phyloP scores from a whole-genome alignment of 2,329 filamentous ascomycete species.

The Alternaria conjuncta region DNA sequence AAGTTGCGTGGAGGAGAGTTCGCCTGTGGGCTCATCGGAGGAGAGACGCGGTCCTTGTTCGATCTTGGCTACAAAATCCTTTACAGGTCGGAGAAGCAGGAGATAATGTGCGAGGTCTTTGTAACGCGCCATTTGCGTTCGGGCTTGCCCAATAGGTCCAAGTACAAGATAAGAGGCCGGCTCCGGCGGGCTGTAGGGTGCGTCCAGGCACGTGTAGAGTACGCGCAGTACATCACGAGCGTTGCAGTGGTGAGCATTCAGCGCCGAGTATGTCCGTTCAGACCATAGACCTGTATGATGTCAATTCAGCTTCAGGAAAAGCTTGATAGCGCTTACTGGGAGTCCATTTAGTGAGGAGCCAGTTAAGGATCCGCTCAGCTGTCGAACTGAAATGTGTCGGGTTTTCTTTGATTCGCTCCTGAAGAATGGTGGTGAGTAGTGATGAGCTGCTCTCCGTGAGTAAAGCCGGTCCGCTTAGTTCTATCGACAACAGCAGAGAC shows the following conservation, averaged over 20 bases:
- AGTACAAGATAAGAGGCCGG: conserved; percentile 44
- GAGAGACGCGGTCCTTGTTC: neutral
- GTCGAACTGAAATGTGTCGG: conserved; percentile 72
- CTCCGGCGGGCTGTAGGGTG: conserved; percentile 36
- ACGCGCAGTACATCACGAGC: conserved; percentile 72
- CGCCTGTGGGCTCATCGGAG: conserved; percentile 15
- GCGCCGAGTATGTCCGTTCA: conserved; percentile 71
- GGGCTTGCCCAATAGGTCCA: conserved; percentile 53
- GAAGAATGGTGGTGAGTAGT: conserved; percentile 74
- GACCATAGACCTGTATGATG: conserved; percentile 50
- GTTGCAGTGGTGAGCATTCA: conserved; percentile 67
- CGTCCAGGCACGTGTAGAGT: conserved; percentile 72
- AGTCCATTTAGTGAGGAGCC: conserved; percentile 83
- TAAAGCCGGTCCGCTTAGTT: conserved; percentile 78
- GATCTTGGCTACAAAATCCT: conserved; percentile 10
- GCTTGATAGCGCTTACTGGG: conserved; percentile 64
- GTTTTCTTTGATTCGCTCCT: conserved; percentile 69
- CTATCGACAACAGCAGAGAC: conserved; percentile 75
- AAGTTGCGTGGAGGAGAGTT: conserved; percentile 29
- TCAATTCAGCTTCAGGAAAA: conserved; percentile 12
- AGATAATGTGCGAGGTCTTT: conserved; percentile 57
- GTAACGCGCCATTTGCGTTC: conserved; percentile 51
- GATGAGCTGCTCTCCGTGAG: conserved; percentile 80
- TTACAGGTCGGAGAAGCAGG: conserved; percentile 46
- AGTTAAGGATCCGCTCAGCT: conserved; percentile 75